A percentile compares a stretch with the other conserved stretches of the same genome.
These are phyloP conservation scores for Arctostaphylos glauca DNA, from an alignment of 148 eudicot genomes.

Conservation along the genomic window DNA sequence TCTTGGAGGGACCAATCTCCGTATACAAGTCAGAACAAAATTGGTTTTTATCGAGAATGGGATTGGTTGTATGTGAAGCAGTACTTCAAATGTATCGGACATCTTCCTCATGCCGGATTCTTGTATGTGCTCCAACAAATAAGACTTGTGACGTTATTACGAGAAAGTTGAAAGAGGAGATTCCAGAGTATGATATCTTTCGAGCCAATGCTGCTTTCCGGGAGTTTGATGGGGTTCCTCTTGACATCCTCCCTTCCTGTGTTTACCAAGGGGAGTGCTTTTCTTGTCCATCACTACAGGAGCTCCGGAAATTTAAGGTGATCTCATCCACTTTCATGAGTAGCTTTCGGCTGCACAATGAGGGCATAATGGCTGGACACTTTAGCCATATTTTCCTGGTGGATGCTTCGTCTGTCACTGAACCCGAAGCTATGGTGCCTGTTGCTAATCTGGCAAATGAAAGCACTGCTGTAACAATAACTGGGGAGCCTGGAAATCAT, in stretches of 20 bases:
- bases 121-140: constrained; percentile 19
- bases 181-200: constrained; percentile 20
- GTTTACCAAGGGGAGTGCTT: constrained; percentile 18
- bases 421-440: constrained; percentile 27
- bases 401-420: constrained; percentile 24
- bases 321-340: constrained; percentile 32
- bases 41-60: neutral
- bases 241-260: constrained; percentile 22
- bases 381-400: constrained; percentile 33
- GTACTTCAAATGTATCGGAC: constrained; percentile 13
- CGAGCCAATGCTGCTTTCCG: constrained; percentile 36
- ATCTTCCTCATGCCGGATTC: constrained; percentile 21
- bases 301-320: constrained; percentile 21
- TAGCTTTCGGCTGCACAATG: constrained; percentile 16
- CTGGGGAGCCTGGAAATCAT: constrained; percentile 15
- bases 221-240: constrained; percentile 27
- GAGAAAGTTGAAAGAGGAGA: constrained; percentile 13
- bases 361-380: constrained; percentile 27
- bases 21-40: neutral
- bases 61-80: constrained; percentile 9
- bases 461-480: constrained; percentile 18
- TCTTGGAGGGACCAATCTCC: constrained; percentile 17
- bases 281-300: constrained; percentile 22
- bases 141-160: constrained; percentile 20
- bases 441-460: constrained; percentile 25